Percentiles rank a stretch among this genome's conserved stretches.
phyloP scores from a whole-genome alignment of 1,284 basidiomycete genomes.

The Exobasidium cylindrosporum region DNA sequence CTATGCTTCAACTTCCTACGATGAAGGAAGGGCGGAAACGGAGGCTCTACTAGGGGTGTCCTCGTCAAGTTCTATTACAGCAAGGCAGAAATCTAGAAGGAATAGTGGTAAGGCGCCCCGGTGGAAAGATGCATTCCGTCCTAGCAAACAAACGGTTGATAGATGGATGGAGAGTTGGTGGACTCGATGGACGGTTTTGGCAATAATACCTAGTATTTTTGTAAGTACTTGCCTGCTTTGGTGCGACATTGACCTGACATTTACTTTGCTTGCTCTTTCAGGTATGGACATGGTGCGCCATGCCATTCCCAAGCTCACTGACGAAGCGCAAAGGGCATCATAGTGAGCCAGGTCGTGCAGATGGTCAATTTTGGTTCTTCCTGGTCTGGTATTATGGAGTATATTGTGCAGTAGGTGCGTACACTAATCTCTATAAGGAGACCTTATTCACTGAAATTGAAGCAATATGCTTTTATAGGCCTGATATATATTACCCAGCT shows the following conservation, averaged over 20 bases:
- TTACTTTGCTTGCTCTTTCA: slow-evolving; percentile 18
- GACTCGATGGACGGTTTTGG: slow-evolving; percentile 60
- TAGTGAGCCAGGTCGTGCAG: slow-evolving; percentile 6
- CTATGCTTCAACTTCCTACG: background rate
- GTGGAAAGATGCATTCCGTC: slow-evolving; percentile 53
- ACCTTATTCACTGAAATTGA: slow-evolving; percentile 54
- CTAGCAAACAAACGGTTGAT: slow-evolving; percentile 57
- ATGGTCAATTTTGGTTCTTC: slow-evolving; percentile 54
- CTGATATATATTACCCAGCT: slow-evolving; percentile 59
- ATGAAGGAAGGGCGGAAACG: background rate
- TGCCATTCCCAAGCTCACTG: slow-evolving; percentile 59
- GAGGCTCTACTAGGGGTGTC: background rate
- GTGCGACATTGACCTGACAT: background rate
- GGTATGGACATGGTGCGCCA: slow-evolving; percentile 62
- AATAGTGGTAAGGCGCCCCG: slow-evolving; percentile 1
- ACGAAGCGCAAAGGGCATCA: background rate
- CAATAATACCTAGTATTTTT: slow-evolving; percentile 58
- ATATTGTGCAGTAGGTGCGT: slow-evolving; percentile 39
- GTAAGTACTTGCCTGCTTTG: slow-evolving; percentile 42
- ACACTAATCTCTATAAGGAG: slow-evolving; percentile 8
- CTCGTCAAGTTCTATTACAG: background rate
- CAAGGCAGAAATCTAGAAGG: background rate
- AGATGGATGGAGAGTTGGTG: slow-evolving; percentile 59
- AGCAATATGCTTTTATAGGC: slow-evolving; percentile 28
- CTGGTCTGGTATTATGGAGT: slow-evolving; percentile 54